phyloP scores from a whole-genome alignment of 1,284 basidiomycete species.

The Fomitopsis betulina region DNA sequence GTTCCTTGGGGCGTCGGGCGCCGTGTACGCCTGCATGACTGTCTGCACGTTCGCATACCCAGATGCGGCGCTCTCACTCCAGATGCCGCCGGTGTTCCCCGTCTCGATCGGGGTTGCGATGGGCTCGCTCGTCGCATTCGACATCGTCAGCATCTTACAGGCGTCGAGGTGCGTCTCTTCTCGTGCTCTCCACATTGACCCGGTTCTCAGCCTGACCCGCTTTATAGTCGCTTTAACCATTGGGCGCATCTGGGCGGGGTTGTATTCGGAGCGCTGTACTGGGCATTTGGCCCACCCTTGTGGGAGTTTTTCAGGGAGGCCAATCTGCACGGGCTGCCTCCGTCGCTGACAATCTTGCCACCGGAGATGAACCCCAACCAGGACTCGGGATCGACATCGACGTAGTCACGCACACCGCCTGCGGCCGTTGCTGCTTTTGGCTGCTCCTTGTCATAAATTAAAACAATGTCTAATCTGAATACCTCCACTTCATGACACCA shows the following conservation, averaged over 20 bases:
- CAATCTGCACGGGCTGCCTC: not conserved
- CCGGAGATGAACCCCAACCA: not conserved
- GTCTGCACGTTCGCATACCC: constrained; percentile 81
- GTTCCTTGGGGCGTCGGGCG: constrained; percentile 81
- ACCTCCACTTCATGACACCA: no score
- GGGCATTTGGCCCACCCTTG: constrained; percentile 48
- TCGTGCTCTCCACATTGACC: not conserved
- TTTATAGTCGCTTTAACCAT: constrained; percentile 60
- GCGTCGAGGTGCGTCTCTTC: constrained; percentile 71
- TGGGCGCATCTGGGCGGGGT: constrained; percentile 82
- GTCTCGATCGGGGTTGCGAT: constrained; percentile 79
- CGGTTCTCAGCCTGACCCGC: not conserved
- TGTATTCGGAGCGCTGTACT: constrained; percentile 67
- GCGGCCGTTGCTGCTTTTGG: no score
- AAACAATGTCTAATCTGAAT: no score
- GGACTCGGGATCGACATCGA: not conserved
- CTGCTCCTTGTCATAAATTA: no score
- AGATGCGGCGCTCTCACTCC: constrained; percentile 68
- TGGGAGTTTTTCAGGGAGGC: constrained; percentile 37
- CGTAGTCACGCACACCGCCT: not conserved
- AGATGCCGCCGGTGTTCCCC: constrained; percentile 75
- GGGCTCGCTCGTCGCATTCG: constrained; percentile 64
- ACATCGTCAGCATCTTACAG: constrained; percentile 68
- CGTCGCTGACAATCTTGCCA: not conserved
- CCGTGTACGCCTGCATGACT: constrained; percentile 76